A percentile compares a stretch with the other conserved stretches of the same genome.
These are phyloP conservation scores for Globisporangium viniferum DNA, from an alignment of 352 stramenopile genomes.

Conservation along the genomic window DNA sequence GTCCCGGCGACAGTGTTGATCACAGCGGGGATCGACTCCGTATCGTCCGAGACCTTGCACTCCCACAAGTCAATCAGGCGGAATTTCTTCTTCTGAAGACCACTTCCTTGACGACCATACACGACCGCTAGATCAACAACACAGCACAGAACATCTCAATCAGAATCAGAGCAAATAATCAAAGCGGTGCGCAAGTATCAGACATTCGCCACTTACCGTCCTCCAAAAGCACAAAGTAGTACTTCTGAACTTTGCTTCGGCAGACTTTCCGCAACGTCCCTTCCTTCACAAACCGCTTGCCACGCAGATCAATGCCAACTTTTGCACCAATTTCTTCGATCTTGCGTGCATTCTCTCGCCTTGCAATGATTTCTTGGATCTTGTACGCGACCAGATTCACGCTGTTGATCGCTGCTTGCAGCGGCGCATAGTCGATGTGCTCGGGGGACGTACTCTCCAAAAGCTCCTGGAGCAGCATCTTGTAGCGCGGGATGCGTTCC, in stretches of 20 bases:
- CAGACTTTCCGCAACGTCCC: conserved; percentile 84
- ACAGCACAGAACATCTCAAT: neutral
- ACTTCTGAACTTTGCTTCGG: conserved; percentile 77
- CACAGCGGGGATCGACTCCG: conserved; percentile 62
- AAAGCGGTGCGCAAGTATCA: neutral
- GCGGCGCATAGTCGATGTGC: conserved; percentile 67
- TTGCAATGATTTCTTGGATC: conserved; percentile 78
- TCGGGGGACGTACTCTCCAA: conserved; percentile 57
- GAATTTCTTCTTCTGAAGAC: conserved; percentile 82
- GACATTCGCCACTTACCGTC: conserved; percentile 47
- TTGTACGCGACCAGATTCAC: conserved; percentile 73
- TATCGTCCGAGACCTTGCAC: conserved; percentile 71
- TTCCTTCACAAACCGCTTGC: conserved; percentile 69
- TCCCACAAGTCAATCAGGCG: conserved; percentile 76
- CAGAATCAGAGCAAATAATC: neutral
- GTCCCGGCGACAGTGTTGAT: conserved; percentile 49
- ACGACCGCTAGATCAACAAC: conserved; percentile 44
- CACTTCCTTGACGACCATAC: conserved; percentile 52
- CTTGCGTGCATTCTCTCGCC: conserved; percentile 62
- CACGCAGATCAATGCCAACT: conserved; percentile 65
- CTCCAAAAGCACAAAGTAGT: conserved; percentile 83
- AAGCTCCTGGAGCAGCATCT: conserved; percentile 80
- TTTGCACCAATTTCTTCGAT: conserved; percentile 57
- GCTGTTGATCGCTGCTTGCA: conserved; percentile 71
- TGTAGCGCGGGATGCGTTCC: conserved; percentile 83